A percentile compares a stretch with the other conserved stretches of the same genome.
Conservation (phyloP, 257 asterid species). For the Ballota nigra region DNA sequence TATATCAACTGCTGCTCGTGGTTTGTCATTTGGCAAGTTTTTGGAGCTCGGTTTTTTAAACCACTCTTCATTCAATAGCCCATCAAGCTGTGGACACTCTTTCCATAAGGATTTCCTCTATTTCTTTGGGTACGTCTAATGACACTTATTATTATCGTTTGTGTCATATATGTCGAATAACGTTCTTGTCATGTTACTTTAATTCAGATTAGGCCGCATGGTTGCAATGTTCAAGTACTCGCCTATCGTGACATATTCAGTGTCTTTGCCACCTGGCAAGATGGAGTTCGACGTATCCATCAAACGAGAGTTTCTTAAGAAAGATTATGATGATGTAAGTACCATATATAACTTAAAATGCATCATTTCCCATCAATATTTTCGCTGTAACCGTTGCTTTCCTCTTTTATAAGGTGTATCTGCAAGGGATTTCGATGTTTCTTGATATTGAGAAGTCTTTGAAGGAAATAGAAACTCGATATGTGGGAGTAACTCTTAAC, state of each 20-base stretch:
- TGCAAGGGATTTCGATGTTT: conserved; percentile 64
- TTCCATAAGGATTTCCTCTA: conserved; percentile 83
- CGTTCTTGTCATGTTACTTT: not conserved
- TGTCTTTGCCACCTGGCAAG: conserved; percentile 72
- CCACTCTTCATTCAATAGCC: conserved; percentile 53
- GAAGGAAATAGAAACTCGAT: conserved; percentile 52
- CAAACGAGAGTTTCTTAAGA: conserved; percentile 56
- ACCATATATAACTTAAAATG: not conserved
- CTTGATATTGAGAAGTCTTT: conserved; percentile 63
- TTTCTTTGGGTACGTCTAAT: conserved; percentile 78
- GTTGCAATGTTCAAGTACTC: conserved; percentile 88
- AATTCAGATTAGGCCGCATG: conserved; percentile 80
- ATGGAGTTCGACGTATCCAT: conserved; percentile 61
- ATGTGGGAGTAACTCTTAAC: conserved; percentile 49
- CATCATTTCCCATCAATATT: not conserved
- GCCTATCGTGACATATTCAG: conserved; percentile 65
- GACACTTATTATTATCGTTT: not conserved
- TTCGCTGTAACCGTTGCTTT: conserved; percentile 17
- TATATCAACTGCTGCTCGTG: conserved; percentile 75
- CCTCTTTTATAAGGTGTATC: conserved; percentile 48
- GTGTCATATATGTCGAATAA: conserved; percentile 11
- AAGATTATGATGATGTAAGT: conserved; percentile 64
- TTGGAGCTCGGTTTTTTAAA: conserved; percentile 88
- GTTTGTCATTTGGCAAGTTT: conserved; percentile 87
- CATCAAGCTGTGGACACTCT: conserved; percentile 79